Evolutionary conservation across 495 filamentous ascomycete genomes (phyloP).

Genomic region (Neurospora hispaniola): DNA sequence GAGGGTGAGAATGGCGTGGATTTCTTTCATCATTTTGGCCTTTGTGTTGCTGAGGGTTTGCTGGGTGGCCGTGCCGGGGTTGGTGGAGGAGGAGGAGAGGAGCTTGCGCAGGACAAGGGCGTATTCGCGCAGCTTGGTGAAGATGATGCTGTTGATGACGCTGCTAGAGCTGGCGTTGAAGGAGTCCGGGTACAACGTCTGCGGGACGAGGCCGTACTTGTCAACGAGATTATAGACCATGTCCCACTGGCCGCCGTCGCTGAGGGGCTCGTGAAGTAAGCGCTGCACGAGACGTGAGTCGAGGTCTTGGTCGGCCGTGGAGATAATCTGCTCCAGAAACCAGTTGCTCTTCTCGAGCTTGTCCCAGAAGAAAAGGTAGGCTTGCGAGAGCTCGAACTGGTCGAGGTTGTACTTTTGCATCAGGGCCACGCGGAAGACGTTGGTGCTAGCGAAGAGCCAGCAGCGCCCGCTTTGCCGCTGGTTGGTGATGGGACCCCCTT

Average conservation of each 20-base stretch:
- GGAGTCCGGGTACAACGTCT: conserved; percentile 67
- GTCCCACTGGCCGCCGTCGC: conserved; percentile 85
- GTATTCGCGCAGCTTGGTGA: conserved; percentile 78
- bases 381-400: conserved; percentile 76
- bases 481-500: conserved; percentile 77
- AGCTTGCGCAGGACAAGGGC: conserved; percentile 54
- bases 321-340: conserved; percentile 72
- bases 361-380: conserved; percentile 91
- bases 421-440: conserved; percentile 74
- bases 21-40: conserved; percentile 61
- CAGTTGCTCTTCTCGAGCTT: conserved; percentile 88
- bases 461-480: conserved; percentile 70
- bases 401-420: conserved; percentile 69
- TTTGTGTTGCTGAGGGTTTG: conserved; percentile 41
- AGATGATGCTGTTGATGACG: conserved; percentile 63
- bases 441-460: conserved; percentile 83
- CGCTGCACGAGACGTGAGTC: conserved; percentile 59
- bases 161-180: conserved; percentile 61
- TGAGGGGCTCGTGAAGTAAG: conserved; percentile 53
- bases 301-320: conserved; percentile 56
- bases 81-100: conserved; percentile 13
- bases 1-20: conserved; percentile 67
- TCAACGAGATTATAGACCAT: conserved; percentile 79
- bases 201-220: conserved; percentile 79
- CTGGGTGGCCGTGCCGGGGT: conserved; percentile 10